phyloP scores from a whole-genome alignment of 257 asterid species.

The Solanum chiquidenum region DNA sequence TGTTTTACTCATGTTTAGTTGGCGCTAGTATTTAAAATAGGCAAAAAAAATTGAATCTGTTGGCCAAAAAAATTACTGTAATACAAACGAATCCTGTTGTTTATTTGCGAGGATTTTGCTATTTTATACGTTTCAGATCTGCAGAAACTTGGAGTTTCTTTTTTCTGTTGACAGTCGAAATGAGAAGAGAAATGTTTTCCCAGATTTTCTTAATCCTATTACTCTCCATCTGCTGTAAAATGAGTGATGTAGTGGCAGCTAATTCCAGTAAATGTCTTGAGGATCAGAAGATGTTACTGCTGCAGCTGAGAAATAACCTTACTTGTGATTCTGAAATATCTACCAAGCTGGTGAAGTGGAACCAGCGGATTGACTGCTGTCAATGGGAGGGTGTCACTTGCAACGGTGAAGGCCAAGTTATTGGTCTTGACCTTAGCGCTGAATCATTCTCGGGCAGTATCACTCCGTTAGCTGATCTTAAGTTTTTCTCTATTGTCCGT shows the following conservation, averaged over 20 bases:
- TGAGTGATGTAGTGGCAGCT: constrained; percentile 4
- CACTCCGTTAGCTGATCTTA: constrained; percentile 17
- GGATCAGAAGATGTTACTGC: constrained; percentile 27
- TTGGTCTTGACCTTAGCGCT: constrained; percentile 33
- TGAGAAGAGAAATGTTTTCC: constrained; percentile 12
- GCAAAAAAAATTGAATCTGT: no score
- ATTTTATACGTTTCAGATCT: not conserved
- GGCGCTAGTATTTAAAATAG: no score
- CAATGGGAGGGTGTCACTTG: constrained; percentile 45
- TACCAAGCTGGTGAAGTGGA: constrained; percentile 41
- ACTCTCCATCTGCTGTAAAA: not conserved
- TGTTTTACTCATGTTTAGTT: no score
- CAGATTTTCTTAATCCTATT: constrained; percentile 3
- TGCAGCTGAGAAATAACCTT: constrained; percentile 31
- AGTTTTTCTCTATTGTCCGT: constrained; percentile 25
- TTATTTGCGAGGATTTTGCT: not conserved
- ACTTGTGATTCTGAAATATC: constrained; percentile 41
- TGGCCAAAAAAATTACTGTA: no score
- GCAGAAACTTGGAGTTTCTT: not conserved
- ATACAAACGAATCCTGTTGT: not conserved
- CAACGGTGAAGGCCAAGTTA: constrained; percentile 25
- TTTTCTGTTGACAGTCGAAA: not conserved
- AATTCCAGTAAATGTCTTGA: constrained; percentile 17
- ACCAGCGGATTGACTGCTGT: constrained; percentile 33
- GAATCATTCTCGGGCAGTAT: constrained; percentile 35